Conservation (phyloP, 768 basidiomycete genomes). For the Pulveroboletus sp. region DNA sequence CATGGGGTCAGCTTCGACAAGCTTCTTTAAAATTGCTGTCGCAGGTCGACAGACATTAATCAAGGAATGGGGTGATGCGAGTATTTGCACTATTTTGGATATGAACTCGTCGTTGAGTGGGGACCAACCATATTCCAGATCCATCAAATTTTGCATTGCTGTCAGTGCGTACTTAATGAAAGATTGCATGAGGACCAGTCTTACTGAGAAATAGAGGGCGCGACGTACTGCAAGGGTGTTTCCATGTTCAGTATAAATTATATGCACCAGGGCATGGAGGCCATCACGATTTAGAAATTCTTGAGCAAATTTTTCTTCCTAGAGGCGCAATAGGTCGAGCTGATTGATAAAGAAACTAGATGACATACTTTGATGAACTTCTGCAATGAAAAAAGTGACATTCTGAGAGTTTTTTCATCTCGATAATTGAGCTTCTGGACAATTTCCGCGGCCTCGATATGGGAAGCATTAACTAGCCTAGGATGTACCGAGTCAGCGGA, state of each 20-base stretch:
- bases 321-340: neutral
- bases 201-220: neutral
- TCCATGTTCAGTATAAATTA: conserved; percentile 63
- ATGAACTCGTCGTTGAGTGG: conserved; percentile 71
- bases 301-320: conserved; percentile 82
- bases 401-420: conserved; percentile 56
- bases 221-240: conserved; percentile 77
- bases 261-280: conserved; percentile 60
- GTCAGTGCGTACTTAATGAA: conserved; percentile 69
- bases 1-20: conserved; percentile 81
- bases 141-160: conserved; percentile 85
- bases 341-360: neutral
- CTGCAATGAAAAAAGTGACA: conserved; percentile 74
- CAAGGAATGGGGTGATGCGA: conserved; percentile 67
- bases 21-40: conserved; percentile 81
- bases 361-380: conserved; percentile 66
- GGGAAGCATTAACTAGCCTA: conserved; percentile 77
- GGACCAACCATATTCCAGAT: conserved; percentile 79
- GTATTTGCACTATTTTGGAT: conserved; percentile 68
- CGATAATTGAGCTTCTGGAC: conserved; percentile 59
- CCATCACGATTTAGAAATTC: conserved; percentile 76
- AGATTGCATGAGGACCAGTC: conserved; percentile 6
- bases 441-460: conserved; percentile 73
- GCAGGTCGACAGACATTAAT: conserved; percentile 93
- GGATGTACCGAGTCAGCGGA: neutral